Conservation (phyloP, 495 filamentous ascomycete species). For the Schizothecium vesticola region DNA sequence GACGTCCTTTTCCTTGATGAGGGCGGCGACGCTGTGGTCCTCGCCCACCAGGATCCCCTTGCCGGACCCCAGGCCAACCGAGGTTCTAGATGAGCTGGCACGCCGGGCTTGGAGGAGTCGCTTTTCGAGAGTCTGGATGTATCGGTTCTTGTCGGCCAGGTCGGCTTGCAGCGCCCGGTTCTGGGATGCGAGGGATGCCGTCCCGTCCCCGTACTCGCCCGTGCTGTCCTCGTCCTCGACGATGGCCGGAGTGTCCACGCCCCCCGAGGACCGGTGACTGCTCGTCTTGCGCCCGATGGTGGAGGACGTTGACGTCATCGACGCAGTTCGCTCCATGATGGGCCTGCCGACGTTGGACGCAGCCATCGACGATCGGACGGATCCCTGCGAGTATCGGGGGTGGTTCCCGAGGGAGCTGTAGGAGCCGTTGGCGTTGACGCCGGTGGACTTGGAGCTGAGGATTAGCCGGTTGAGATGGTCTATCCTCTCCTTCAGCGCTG, state of each 20-base stretch:
- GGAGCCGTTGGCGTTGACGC: slow-evolving; percentile 74
- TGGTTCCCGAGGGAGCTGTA: slow-evolving; percentile 68
- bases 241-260: slow-evolving; percentile 29
- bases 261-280: slow-evolving; percentile 40
- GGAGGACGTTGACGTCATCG: slow-evolving; percentile 58
- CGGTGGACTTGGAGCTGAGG: slow-evolving; percentile 87
- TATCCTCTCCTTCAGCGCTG: slow-evolving; percentile 92
- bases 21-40: slow-evolving; percentile 57
- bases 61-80: slow-evolving; percentile 56
- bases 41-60: slow-evolving; percentile 60
- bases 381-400: slow-evolving; percentile 55
- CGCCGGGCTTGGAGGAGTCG: slow-evolving; percentile 85
- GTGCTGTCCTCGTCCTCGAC: slow-evolving; percentile 68
- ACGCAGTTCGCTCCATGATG: slow-evolving; percentile 56
- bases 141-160: slow-evolving; percentile 89
- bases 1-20: slow-evolving; percentile 83
- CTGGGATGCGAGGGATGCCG: slow-evolving; percentile 72
- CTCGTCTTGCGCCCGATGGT: slow-evolving; percentile 47
- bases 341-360: slow-evolving; percentile 59
- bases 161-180: slow-evolving; percentile 88
- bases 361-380: slow-evolving; percentile 65
- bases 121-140: slow-evolving; percentile 89
- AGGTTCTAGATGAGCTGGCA: slow-evolving; percentile 81
- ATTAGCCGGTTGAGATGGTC: slow-evolving; percentile 96
- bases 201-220: slow-evolving; percentile 81